These are phyloP conservation scores for Entoloma clypeatum DNA, from an alignment of 1,284 basidiomycete genomes.

Conservation along the genomic window DNA sequence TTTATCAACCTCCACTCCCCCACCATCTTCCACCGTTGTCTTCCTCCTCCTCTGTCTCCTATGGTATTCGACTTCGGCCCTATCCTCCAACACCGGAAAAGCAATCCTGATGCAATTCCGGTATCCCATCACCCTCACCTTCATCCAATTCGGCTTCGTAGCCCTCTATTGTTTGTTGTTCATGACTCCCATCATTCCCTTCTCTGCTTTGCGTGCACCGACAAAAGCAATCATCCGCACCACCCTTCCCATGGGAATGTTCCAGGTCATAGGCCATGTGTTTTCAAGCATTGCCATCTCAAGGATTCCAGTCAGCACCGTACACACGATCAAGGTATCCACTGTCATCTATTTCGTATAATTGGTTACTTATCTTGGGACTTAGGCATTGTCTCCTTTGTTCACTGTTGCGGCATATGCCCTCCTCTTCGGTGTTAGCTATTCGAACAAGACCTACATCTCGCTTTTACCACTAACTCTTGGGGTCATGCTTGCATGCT, in stretches of 20 bases:
- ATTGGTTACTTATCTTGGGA: constrained; percentile 6
- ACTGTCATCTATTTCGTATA: constrained; percentile 1
- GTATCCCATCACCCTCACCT: constrained; percentile 90
- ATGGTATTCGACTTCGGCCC: constrained; percentile 83
- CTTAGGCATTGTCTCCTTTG: constrained; percentile 89
- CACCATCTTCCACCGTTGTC: constrained; percentile 33
- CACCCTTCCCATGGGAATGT: constrained; percentile 90
- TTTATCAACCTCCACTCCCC: constrained; percentile 25
- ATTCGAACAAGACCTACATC: constrained; percentile 87
- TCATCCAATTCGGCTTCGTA: constrained; percentile 96
- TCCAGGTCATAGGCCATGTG: constrained; percentile 96
- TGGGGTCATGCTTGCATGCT: constrained; percentile 97
- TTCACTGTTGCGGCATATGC: constrained; percentile 97
- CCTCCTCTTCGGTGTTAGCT: constrained; percentile 88
- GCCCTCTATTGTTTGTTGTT: constrained; percentile 81
- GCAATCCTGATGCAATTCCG: constrained; percentile 83
- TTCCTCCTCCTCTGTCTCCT: constrained; percentile 70
- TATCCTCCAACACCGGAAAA: constrained; percentile 89
- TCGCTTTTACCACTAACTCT: constrained; percentile 93
- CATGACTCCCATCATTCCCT: constrained; percentile 69
- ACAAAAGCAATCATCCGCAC: constrained; percentile 70
- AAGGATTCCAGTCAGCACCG: constrained; percentile 93
- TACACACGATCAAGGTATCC: constrained; percentile 96
- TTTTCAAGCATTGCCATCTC: constrained; percentile 97
- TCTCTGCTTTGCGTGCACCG: constrained; percentile 66